phyloP scores from a whole-genome alignment of 305 asterid species.

The Lippia alba region DNA sequence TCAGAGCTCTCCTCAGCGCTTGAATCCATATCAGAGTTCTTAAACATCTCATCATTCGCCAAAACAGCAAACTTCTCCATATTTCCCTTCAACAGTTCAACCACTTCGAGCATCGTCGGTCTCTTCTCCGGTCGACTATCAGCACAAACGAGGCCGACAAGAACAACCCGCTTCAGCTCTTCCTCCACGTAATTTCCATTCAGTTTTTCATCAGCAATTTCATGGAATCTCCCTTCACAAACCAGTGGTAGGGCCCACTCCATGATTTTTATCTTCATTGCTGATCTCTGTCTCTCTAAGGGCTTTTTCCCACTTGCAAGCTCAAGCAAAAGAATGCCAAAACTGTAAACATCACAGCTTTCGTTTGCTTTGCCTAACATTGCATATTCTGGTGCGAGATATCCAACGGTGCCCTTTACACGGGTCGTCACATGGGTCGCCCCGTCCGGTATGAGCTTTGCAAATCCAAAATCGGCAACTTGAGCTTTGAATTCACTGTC shows the following conservation, averaged over 20 bases:
- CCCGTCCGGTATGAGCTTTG: conserved; percentile 75
- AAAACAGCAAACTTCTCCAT: conserved; percentile 60
- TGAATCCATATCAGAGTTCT: conserved; percentile 37
- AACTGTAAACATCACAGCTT: conserved; percentile 77
- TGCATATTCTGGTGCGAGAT: conserved; percentile 81
- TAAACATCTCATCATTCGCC: conserved; percentile 68
- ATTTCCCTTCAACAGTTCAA: conserved; percentile 67
- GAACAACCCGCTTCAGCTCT: conserved; percentile 64
- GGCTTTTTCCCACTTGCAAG: conserved; percentile 83
- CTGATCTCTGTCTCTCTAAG: conserved; percentile 51
- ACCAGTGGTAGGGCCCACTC: conserved; percentile 83
- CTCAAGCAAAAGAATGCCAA: conserved; percentile 79
- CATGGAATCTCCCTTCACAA: conserved; percentile 52
- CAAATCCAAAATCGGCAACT: conserved; percentile 82
- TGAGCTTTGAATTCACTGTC: conserved; percentile 69
- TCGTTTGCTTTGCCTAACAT: conserved; percentile 77
- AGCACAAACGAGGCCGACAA: conserved; percentile 64
- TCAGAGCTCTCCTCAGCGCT: conserved; percentile 50
- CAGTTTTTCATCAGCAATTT: conserved; percentile 62
- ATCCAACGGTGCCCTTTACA: conserved; percentile 81
- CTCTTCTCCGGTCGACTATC: conserved; percentile 67
- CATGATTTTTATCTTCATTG: conserved; percentile 50
- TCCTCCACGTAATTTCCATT: conserved; percentile 63
- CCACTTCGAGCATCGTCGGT: conserved; percentile 66
- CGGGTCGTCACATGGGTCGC: conserved; percentile 78